Evolutionary conservation across 2,329 filamentous ascomycete species (phyloP).

Genomic region (Aspergillus sp.): DNA sequence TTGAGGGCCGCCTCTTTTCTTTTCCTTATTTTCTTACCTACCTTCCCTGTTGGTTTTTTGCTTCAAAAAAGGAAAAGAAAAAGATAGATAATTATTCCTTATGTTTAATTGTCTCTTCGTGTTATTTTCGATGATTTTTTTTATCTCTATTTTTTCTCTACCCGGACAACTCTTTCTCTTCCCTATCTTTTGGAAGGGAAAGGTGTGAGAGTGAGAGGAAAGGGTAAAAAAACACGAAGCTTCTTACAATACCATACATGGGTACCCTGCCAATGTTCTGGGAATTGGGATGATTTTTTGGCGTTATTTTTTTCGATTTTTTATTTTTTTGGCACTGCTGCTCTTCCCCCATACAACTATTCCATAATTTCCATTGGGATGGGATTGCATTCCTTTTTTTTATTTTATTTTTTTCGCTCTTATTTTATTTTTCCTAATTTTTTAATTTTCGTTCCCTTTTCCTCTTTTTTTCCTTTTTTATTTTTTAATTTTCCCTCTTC

Average conservation of each 20-base stretch:
- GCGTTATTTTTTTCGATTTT: conserved; percentile 10
- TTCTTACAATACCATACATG: conserved; percentile 15
- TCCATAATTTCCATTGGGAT: conserved; percentile 1
- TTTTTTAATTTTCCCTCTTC: too few species aligned
- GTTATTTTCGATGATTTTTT: conserved; percentile 8
- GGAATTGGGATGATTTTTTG: conserved; percentile 12
- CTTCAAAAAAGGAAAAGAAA: background rate
- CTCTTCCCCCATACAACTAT: background rate
- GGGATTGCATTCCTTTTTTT: conserved; percentile 2
- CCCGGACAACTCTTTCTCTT: background rate
- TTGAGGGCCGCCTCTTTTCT: conserved; percentile 6
- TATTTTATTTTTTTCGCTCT: background rate
- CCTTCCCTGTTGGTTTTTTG: background rate
- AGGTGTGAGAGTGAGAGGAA: background rate
- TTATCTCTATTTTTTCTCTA: background rate
- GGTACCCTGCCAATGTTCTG: conserved; percentile 8
- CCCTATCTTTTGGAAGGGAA: background rate
- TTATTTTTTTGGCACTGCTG: background rate
- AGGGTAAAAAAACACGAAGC: background rate
- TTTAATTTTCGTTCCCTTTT: too few species aligned
- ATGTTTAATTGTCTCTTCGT: conserved; percentile 5
- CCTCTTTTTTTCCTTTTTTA: too few species aligned
- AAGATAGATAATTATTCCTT: background rate
- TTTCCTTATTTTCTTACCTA: background rate
- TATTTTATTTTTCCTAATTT: too few species aligned